phyloP scores from a whole-genome alignment of 2,329 filamentous ascomycete genomes.

The Fusarium sp. region DNA sequence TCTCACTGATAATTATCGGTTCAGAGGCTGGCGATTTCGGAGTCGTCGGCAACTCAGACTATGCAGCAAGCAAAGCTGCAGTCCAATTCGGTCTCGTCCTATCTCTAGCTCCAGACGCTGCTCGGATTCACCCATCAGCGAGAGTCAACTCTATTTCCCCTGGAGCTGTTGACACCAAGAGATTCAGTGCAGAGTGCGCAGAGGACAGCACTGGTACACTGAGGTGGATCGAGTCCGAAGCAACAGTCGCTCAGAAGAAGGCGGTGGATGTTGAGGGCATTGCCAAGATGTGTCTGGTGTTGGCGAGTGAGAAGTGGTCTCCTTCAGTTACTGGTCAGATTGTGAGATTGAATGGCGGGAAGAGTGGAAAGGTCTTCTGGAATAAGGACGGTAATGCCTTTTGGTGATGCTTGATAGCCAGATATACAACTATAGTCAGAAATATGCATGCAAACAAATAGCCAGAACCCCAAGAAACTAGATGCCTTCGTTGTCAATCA shows the following conservation, averaged over 20 bases:
- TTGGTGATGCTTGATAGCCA: background rate
- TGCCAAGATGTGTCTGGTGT: background rate
- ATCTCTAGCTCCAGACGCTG: background rate
- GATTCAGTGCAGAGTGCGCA: background rate
- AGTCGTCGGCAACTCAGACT: background rate
- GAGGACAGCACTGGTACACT: background rate
- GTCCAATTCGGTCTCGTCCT: background rate
- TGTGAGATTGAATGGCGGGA: fast-evolving
- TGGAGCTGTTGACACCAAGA: background rate
- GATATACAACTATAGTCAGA: fast-evolving
- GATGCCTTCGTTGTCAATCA: fast-evolving
- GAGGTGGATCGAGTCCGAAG: background rate
- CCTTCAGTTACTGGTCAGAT: background rate
- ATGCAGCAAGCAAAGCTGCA: background rate
- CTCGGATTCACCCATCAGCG: background rate
- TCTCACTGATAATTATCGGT: background rate
- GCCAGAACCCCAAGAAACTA: fast-evolving
- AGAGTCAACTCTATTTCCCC: background rate
- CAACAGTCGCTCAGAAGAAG: background rate
- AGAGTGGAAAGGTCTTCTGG: background rate
- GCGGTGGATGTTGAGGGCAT: background rate
- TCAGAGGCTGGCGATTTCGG: background rate
- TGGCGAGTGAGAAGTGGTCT: background rate
- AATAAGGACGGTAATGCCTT: background rate
- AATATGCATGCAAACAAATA: fast-evolving